Base-by-base conservation (phyloP, 2,329 filamentous ascomycete genomes). In the Aspergillus hortae region DNA sequence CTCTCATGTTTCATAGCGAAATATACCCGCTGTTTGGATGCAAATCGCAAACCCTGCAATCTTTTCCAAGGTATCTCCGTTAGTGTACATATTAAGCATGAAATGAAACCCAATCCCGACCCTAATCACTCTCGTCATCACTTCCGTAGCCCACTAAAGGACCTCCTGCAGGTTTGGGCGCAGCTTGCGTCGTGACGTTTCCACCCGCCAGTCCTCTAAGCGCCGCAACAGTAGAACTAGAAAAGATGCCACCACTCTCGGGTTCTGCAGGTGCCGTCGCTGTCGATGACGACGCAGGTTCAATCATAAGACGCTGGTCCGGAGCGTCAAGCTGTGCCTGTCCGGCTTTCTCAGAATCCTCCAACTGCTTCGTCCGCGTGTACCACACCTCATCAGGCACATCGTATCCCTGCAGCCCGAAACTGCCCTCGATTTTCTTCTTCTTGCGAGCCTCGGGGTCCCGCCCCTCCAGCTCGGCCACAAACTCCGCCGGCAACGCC, bases 341-440 rank as follows among this genome's bases (percentile, higher is more conserved):
- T 53, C 84, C 76, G 56, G 82, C 60, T 51, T 74, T 75, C 55
- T 84, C 78, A 61, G 87, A 79, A 44, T 85, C 77, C 64, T 88
- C 85, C 25, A 86, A 69, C 57, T 87, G 85, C 60, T 84, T 82
- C 33, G 92, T 90, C 44, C 89, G 81, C 0, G 91, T 89, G 72
- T 92, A 96, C 82, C 95, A 95, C 23, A 99, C 85, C 56, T 94
- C 88, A 67, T 99, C 94, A 0, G 92, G 92, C 1, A 92, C 92
- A 65, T 97, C 90, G 68, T 96, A 97, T 1, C 92, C 92, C 49
- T 92, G 82, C 43, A 99, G 72, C 0, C 92, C 92, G 66, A 96
- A 97, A 19, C 83, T 86, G 46, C 90, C 91, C 69, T 96, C 90
- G 23, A 96, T 85, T 73, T 90, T 95, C 71, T 92, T 84, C 64